Evolutionary conservation across 73 alveolate species (phyloP).

Genomic region (Paramecium bursaria): DNA sequence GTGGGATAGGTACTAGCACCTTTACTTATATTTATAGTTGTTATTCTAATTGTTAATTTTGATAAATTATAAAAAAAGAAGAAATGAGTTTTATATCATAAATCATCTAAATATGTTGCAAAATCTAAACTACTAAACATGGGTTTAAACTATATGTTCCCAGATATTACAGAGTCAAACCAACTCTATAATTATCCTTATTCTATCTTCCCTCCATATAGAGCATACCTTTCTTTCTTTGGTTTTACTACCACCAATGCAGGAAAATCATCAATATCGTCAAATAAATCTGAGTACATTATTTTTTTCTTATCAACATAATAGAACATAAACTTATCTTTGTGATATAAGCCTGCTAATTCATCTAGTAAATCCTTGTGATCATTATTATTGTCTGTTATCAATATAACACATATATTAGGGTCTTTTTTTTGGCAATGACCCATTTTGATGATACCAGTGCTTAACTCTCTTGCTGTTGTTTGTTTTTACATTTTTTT

Average conservation of each 20-base stretch:
- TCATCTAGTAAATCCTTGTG: background rate
- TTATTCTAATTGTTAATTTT: constrained; percentile 1
- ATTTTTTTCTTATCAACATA: constrained; percentile 25
- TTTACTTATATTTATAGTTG: background rate
- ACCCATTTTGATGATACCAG: constrained; percentile 63
- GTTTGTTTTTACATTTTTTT: constrained; percentile 47
- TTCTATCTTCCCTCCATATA: background rate
- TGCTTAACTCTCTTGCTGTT: constrained; percentile 69
- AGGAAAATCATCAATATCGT: constrained; percentile 36
- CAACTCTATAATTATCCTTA: background rate
- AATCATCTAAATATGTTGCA: constrained; percentile 8
- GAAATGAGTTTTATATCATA: no score
- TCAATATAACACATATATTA: constrained; percentile 77
- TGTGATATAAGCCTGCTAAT: background rate
- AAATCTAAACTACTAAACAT: constrained; percentile 36
- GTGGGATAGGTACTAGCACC: constrained; percentile 15
- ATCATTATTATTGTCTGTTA: constrained; percentile 67
- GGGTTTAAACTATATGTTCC: constrained; percentile 11
- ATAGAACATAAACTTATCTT: constrained; percentile 31
- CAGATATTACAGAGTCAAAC: constrained; percentile 38
- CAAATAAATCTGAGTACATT: constrained; percentile 42
- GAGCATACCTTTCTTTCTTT: constrained; percentile 54
- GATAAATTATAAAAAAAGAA: constrained; percentile 38
- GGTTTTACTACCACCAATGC: constrained; percentile 38
- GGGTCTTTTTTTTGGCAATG: constrained; percentile 76